Evolutionary conservation across 2,329 filamentous ascomycete species (phyloP).

Genomic region (Aspergillus spinulosporus): DNA sequence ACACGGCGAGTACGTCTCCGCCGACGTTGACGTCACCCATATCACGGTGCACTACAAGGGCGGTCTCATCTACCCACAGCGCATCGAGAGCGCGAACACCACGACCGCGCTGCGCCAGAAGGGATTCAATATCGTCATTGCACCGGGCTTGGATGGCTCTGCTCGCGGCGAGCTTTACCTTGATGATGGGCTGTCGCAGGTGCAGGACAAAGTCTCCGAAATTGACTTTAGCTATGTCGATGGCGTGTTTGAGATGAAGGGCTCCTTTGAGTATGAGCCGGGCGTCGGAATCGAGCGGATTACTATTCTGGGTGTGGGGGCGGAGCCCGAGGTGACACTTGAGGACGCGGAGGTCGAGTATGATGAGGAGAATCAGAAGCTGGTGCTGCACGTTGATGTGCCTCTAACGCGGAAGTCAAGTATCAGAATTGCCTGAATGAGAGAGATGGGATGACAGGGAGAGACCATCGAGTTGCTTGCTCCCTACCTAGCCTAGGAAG

Average conservation of each 20-base stretch:
- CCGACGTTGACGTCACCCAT: not conserved
- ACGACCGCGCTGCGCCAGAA: not conserved
- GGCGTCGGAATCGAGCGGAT: conserved; percentile 2
- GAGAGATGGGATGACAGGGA: too few relatives aligned
- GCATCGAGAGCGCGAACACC: conserved; percentile 1
- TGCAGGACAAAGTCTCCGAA: conserved; percentile 1
- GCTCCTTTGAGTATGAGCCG: conserved; percentile 8
- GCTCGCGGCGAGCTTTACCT: not conserved
- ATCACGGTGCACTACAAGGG: conserved; percentile 4
- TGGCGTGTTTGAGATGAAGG: conserved; percentile 1
- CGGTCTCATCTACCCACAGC: conserved; percentile 2
- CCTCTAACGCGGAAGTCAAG: conserved; percentile 11
- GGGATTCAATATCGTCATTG: not conserved
- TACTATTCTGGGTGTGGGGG: conserved; percentile 8
- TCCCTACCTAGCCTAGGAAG: too few relatives aligned
- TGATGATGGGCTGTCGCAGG: not conserved
- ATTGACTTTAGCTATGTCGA: conserved; percentile 3
- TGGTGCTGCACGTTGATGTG: conserved; percentile 21
- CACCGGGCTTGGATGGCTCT: conserved; percentile 1
- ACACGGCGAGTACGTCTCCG: conserved; percentile 3
- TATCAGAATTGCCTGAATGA: not conserved
- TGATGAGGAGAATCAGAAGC: conserved; percentile 18
- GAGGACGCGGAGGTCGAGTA: conserved; percentile 11
- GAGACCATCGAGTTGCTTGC: too few relatives aligned
- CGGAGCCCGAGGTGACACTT: conserved; percentile 1